Base-by-base conservation (phyloP, 192 early-diverging fungal genomes). In the Entomortierella chlamydospora region DNA sequence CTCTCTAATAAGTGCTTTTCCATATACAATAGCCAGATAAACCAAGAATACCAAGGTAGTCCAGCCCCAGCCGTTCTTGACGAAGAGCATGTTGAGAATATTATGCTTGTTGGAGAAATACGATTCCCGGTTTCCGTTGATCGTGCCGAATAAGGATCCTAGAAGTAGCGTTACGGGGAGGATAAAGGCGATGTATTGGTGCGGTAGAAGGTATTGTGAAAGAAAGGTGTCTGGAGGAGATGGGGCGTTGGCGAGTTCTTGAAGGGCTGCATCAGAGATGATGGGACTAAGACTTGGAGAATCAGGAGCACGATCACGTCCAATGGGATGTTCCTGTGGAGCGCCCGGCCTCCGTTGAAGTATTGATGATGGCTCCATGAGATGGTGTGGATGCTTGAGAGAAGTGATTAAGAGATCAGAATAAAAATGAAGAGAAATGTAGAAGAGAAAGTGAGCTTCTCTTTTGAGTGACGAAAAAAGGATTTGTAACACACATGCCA, bases 11-110 rank as follows among this genome's bases (percentile, higher is more conserved):
- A 71, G 30, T n/a, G 58, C 54, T 18, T 81, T 81, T 20, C 74
- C 74, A 17, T 74, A 56, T 5, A 87, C 66, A 30, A 84, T 49
- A 18, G 54, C 72, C 5, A 92, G 60, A 56, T 89, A 89, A 11
- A 82, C 25, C 22, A 85, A 43, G 56, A 91, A 90, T 29, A 90
- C 82, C 15, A 89, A 45, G 26, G 90, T 88, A 0, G 95, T 96
- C 96, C 96, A 97, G 39, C 89, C 91, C 96, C 96, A 97, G 18
- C 90, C 95, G 31, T 81, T 80, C 83, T 97, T 97, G 62, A 90
- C 95, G 84, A 94, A 91, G 53, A 88, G 83, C 0, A 73, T 70
- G 77, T 97, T 97, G 53, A 97, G 80, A 55, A 90, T 63, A 82
- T 95, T 95, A 49, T 83, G 79, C 68, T 94, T 95, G 82, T 88